phyloP scores from a whole-genome alignment of 2,329 filamentous ascomycete genomes.

The Sporothrix globosa region DNA sequence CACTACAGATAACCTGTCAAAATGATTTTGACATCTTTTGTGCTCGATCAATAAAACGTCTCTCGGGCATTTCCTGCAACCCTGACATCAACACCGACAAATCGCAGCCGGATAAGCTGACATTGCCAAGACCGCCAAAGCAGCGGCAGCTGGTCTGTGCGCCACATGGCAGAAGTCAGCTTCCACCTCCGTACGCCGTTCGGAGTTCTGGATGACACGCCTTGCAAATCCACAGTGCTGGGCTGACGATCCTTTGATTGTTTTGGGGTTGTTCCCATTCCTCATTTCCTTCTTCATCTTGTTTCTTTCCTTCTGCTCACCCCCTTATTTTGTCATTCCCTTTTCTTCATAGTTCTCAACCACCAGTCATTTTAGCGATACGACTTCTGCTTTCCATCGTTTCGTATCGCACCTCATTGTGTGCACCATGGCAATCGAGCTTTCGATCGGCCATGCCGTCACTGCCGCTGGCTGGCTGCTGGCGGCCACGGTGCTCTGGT shows the following conservation, averaged over 20 bases:
- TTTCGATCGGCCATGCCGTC: slow-evolving; percentile 3
- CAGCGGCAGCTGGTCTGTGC: background rate
- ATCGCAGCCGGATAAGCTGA: background rate
- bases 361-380: background rate
- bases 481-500: slow-evolving; percentile 28
- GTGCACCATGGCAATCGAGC: background rate
- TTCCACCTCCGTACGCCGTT: too few species aligned
- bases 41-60: too few species aligned
- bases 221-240: slow-evolving; percentile 2
- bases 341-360: background rate
- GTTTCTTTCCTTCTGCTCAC: background rate
- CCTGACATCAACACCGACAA: background rate
- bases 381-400: too few species aligned
- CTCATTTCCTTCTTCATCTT: background rate
- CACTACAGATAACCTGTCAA: too few species aligned
- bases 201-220: background rate
- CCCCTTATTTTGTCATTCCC: background rate
- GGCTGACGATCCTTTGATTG: slow-evolving; percentile 2
- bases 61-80: background rate
- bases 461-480: slow-evolving; percentile 19
- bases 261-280: background rate
- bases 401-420: background rate
- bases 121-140: background rate
- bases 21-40: too few species aligned
- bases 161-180: background rate